Evolutionary conservation across 2,329 filamentous ascomycete species (phyloP), one percentile per base, ranked within the genome.

Genomic region (Fusarium globosum): DNA sequence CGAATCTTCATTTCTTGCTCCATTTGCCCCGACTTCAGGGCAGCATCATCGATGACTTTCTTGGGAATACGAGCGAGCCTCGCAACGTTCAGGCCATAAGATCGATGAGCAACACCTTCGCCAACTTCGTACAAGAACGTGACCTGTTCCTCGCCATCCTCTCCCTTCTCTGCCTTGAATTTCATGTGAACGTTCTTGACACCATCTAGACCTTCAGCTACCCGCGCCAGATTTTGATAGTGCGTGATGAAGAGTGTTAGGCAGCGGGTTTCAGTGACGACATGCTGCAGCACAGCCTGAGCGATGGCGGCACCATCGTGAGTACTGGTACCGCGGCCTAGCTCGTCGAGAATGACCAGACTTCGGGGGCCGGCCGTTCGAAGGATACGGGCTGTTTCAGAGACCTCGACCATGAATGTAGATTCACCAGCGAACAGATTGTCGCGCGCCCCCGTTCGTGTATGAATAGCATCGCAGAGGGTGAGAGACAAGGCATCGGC

Each of bases 401-500:
- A 94, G 5, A 99, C 89, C 81, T 99, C 96, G 61, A 99, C 95
- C 95, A 98, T 98, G 84, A 99, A 99, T 18, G 96, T 99, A 30
- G 91, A 94, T 83, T 99, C 96, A 77, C 95, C 95, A 9, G 94
- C 93, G 81, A 98, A 93, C 85, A 99, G 94, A 80, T 98, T 98
- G 83, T 99, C 96, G 76, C 94, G 94, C 6, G 96, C 96, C 60
- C 96, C 96, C 90, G 98, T 98, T 74, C 96, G 93, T 2, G 96
- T 98, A 85, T 96, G 94, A 52, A 99, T 94, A 12, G 94, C 94
- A 81, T 99, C 96, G 41, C 96, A 87, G 69, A 97, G 91, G 15
- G 95, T 96, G 1, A 98, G 88, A 7, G 86, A 83, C 33, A 96
- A 90, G 6, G 90, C 87, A 35, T 88, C 86, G 28, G 96, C 96